phyloP scores from a whole-genome alignment of 164 flowering plant species.

The Tinospora cordifolia region DNA sequence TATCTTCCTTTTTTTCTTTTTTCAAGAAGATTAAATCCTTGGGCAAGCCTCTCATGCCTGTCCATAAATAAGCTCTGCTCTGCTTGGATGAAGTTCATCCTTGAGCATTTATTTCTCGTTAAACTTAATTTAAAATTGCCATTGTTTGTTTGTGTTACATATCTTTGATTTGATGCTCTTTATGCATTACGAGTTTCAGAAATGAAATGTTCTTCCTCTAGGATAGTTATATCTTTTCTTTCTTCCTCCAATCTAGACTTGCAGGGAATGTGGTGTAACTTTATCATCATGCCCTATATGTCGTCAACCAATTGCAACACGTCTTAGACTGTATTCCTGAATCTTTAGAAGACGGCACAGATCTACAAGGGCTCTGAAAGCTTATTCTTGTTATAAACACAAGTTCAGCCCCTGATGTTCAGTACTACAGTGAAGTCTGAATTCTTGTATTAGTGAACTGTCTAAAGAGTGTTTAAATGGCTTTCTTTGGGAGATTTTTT shows the following conservation, averaged over 20 bases:
- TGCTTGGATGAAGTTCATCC: no score
- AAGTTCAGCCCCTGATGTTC: not conserved
- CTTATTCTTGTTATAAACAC: not conserved
- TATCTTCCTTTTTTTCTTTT: no score
- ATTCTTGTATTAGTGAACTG: not conserved
- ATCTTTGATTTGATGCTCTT: no score
- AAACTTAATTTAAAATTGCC: no score
- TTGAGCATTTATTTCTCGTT: no score
- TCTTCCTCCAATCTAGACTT: slow-evolving; percentile 36
- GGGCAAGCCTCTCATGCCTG: no score
- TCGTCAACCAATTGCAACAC: slow-evolving; percentile 57
- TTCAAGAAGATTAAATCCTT: no score
- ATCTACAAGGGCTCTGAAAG: slow-evolving; percentile 19
- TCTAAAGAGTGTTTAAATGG: not conserved
- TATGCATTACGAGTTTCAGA: not conserved
- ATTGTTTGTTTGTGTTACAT: no score
- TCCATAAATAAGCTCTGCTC: no score
- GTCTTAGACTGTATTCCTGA: slow-evolving; percentile 49
- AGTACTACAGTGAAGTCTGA: not conserved
- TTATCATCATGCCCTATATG: slow-evolving; percentile 63
- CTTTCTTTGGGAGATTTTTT: no score
- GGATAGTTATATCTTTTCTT: not conserved
- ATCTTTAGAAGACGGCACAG: slow-evolving; percentile 24
- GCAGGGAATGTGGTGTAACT: slow-evolving; percentile 66
- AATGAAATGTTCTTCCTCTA: not conserved